Evolutionary conservation across 352 stramenopile species (phyloP).

Genomic region (Aphanomyces astaci): DNA sequence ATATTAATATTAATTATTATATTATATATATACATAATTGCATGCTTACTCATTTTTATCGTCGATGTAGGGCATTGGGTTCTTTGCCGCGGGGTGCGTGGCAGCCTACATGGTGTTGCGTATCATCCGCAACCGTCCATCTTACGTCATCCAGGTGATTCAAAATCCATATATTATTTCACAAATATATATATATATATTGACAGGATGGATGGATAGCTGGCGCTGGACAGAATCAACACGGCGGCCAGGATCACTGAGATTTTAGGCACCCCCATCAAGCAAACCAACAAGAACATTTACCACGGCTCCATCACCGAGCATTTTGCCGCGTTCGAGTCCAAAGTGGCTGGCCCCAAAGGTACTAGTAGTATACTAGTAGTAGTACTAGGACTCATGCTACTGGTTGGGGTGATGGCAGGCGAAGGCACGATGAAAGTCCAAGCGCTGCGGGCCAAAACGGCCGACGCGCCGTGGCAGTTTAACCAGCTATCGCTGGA

Average conservation of each 20-base stretch:
- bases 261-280: conserved; percentile 3
- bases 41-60: no score
- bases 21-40: no score
- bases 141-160: conserved; percentile 22
- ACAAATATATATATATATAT: not conserved
- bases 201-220: not conserved
- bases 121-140: conserved; percentile 19
- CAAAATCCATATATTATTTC: no score
- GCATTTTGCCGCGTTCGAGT: conserved; percentile 16
- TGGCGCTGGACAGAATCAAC: conserved; percentile 18
- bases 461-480: not conserved
- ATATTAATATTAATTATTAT: no score
- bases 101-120: conserved; percentile 18
- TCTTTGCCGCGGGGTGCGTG: conserved; percentile 15
- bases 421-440: conserved; percentile 21
- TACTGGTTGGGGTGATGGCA: not conserved
- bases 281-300: conserved; percentile 23
- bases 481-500: conserved; percentile 19
- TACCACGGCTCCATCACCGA: conserved; percentile 21
- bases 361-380: no score
- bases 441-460: conserved; percentile 9
- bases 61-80: conserved; percentile 8
- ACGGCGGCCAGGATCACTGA: not conserved
- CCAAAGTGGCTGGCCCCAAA: conserved; percentile 14
- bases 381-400: no score